Base-by-base conservation (phyloP, 495 filamentous ascomycete species). In the Podospora appendiculata region DNA sequence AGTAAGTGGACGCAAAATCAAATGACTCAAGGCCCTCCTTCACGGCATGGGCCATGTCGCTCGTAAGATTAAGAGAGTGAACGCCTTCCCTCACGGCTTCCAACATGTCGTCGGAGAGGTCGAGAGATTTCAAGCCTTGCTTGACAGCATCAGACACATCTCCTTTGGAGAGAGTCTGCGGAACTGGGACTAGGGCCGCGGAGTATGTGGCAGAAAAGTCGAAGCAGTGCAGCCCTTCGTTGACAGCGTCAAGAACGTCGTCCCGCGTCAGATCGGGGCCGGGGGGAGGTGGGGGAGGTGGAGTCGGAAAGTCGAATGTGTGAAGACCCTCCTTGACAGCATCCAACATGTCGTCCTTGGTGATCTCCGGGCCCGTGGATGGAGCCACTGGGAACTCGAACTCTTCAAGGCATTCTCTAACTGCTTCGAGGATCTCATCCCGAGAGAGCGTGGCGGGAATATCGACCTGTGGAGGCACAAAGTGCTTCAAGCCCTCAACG, bases 401-500 rank as follows among this genome's bases (percentile, higher is more conserved):
- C 33, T 85, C 81, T 41, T 87, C 84, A 8, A 95, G 71, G 57
- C 85, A 90, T 58, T 92, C 87, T 40, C 82, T 77, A 41, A 95
- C 83, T 0, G 85, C 83, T 41, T 80, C 77, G 10, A 89, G 74
- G 12, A 94, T 82, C 54, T 94, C 89, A 13, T 90, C 87, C 18
- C 83, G 79, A 0, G 88, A 87, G 25, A 90, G 78, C n/a, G 67
- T 72, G 1, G 82, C 75, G 12, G 84, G 80, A 4, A 78, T 79
- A 32, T 87, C 83, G 12, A 87, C 70, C 40, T 77, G 83, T 0
- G 88, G 87, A 17, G 85, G 85, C 1, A 73, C 75, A 60, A 87
- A 92, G 56, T 89, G 80, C 59, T 89, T 84, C 56, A 95, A 64
- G 8, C 87, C 89, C 57, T 89, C 84, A 36, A 86, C 79, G n/a